Evolutionary conservation across 2,329 filamentous ascomycete species (phyloP), one percentile per base, ranked within the genome.

Genomic region (Thelonectria blattea): DNA sequence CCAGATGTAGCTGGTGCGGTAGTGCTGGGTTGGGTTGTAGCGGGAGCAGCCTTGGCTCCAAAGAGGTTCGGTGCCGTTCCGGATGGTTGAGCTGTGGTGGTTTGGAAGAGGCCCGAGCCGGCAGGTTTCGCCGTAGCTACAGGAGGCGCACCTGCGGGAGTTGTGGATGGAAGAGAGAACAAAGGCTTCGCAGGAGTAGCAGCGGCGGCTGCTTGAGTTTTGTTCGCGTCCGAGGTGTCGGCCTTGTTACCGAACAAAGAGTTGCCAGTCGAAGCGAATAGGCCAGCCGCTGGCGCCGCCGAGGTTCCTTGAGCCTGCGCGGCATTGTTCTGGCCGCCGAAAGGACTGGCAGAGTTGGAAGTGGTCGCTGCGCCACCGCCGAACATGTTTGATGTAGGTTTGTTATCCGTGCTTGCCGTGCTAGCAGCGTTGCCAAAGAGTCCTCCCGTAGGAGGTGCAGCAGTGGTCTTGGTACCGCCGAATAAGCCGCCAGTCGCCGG

Each of bases 111-210:
- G 48, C 48, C 55, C n/a, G 64, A 46, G 3, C 63, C 52, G 5
- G 66, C 62, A 54, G 73, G 64, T 58, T 74, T 73, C 11, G 70
- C 63, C 55, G 75, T 77, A 5, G 76, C 68, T 1, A 22, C 45
- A n/a, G 83, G 82, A 56, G 84, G 84, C n/a, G 81, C 79, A 37
- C 84, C 84, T 20, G 83, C 83, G 15, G 84, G 83, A 37, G 84
- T 85, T 2, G 83, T 85, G 17, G 83, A 85, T 55, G 77, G 75
- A 34, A 84, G 67, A n/a, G 73, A 66, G 56, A 84, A 80, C 54
- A 77, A 61, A 15, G 82, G 79, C 71, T 85, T 85, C n/a, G 75
- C 74, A 22, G 76, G 73, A 51, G 78, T 77, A 18, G 75, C 71
- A 20, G 78, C 62, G 8, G 73, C 63, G 30, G 73, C 61, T 8